Evolutionary conservation across 768 basidiomycete species (phyloP), one percentile per base, ranked within the genome.

Genomic region (Artomyces pyxidatus): DNA sequence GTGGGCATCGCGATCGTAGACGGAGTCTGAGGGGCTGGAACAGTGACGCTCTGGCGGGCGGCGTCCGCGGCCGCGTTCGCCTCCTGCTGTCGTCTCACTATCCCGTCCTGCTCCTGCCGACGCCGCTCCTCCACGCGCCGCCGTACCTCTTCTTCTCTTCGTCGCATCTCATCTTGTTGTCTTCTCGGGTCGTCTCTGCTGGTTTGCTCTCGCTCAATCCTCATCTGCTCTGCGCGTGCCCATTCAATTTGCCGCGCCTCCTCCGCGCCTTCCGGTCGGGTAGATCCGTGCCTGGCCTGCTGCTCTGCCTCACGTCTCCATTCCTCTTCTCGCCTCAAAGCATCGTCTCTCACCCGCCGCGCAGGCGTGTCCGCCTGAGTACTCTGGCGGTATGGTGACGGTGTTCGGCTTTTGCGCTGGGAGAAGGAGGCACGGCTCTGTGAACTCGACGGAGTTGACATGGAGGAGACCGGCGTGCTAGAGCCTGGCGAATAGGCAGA

Each of bases 51-150:
- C 7, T 23, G 16, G 22, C 63, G 56, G n/a, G 61, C 60, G 37
- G 62, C 56, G 17, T 59, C 54, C 1, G 65, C 59, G 11, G 62
- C 61, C 7, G 56, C 52, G 3, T 67, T 63, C 0, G 67, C 52
- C 57, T 83, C 82, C 42, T 74, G 75, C 58, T 84, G 83, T 43
- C 83, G 68, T 37, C 68, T 69, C 6, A 69, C 49, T 49, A 85
- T 80, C 0, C 73, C 80, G 9, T 79, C 78, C 48, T 81, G 76
- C 49, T 83, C 78, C 43, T 69, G 68, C 48, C 65, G 25, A 43
- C 53, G 37, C 19, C 26, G 51, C 54, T 59, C 65, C 58, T 47
- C 60, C 58, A 44, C 59, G 50, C 30, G 48, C 19, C 50, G 48
- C 17, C 45, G 50, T 45, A 42, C 49, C 46, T 56, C 37, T 1